These are phyloP conservation scores for Penicillium taxi DNA, from an alignment of 495 filamentous ascomycete species.

Conservation along the genomic window DNA sequence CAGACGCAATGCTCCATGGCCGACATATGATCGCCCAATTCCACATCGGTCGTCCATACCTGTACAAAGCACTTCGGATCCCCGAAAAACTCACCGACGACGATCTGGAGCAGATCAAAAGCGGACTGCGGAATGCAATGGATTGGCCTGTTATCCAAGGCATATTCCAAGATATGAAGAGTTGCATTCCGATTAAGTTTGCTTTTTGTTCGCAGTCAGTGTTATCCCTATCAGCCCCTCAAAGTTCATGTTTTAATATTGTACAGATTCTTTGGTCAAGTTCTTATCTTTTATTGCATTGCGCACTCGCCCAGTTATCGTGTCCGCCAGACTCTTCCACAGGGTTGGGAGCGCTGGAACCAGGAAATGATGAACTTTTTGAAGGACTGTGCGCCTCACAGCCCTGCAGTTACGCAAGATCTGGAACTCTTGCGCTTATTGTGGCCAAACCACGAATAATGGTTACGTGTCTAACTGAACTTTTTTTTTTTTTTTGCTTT, in stretches of 20 bases:
- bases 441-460: constrained; percentile 17
- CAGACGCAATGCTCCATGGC: constrained; percentile 41
- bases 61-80: constrained; percentile 41
- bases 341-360: constrained; percentile 40
- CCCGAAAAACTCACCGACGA: constrained; percentile 35
- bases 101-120: constrained; percentile 37
- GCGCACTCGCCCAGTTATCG: constrained; percentile 33
- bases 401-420: constrained; percentile 39
- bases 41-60: constrained; percentile 42
- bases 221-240: neutral
- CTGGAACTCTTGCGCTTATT: constrained; percentile 33
- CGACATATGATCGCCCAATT: constrained; percentile 41
- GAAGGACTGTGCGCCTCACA: constrained; percentile 33
- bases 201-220: constrained; percentile 43
- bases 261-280: constrained; percentile 39
- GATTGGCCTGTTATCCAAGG: constrained; percentile 39
- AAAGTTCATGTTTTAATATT: neutral
- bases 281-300: constrained; percentile 42
- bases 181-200: constrained; percentile 41
- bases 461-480: too few species aligned
- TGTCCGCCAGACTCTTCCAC: constrained; percentile 31
- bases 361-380: constrained; percentile 40
- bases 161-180: constrained; percentile 40
- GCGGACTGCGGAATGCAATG: constrained; percentile 38
- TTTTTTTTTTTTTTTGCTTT: too few species aligned